Evolutionary conservation across 129 eudicot genomes (phyloP), one percentile per base, ranked within the genome.

Genomic region (Kitagawia praeruptora): DNA sequence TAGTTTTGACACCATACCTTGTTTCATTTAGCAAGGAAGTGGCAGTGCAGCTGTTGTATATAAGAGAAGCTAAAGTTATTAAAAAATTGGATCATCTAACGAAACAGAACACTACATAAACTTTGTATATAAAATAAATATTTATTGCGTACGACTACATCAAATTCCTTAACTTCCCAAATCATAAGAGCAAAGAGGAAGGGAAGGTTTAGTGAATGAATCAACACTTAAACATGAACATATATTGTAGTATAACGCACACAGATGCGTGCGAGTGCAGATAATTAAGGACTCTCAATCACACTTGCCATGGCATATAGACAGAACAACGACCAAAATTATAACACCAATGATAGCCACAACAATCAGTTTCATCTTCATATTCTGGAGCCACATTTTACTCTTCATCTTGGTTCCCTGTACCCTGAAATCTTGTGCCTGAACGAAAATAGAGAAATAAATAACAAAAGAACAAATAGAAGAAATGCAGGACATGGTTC

Each of bases 351-450:
- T 7, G 51, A 82, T 72, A 18, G 37, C 85, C 78, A 78, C 19
- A 61, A 72, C 85, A 64, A 82, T 78, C 64, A 82, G 47, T 48
- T 82, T 82, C 63, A 82, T 82, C 82, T 82, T 82, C 85, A 82
- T 82, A 21, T 82, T 82, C 78, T 80, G 79, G 45, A 73, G 27
- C 83, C 79, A 80, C 79, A 80, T 73, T 27, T 80, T 80, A 61
- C 83, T 74, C 31, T 48, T 80, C 44, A 80, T 56, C 74, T 74
- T 53, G 25, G 83, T 80, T 54, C 83, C 83, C 49, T 80, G 83
- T 80, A 54, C 31, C 79, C 28, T 58, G 61, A 74, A 79, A 74
- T 42, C 58, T 77, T 56, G 75, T 74, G 80, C 81, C 82, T 82
- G 77, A 31, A 79, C 46, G 74, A 41, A 41, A 80, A 78, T 48